Percentiles rank a stretch among this genome's conserved stretches.
Evolutionary conservation across 306 rosid genomes (phyloP).

Genomic region (Neltuma alba): DNA sequence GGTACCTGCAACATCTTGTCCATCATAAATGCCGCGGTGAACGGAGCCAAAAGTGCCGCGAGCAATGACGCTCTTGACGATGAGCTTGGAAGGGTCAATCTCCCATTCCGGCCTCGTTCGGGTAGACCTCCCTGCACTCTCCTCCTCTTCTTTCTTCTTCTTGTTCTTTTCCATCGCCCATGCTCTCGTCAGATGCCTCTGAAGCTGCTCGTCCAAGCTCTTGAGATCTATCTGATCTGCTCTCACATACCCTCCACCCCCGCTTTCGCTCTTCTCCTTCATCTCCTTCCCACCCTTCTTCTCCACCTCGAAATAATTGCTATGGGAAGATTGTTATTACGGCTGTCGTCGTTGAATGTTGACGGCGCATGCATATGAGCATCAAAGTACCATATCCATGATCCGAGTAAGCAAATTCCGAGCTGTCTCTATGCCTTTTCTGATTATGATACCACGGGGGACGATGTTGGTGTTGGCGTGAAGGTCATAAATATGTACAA

Average conservation of each 20-base stretch:
- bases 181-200: slow-evolving; percentile 86
- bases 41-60: slow-evolving; percentile 99
- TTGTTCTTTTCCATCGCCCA: slow-evolving; percentile 96
- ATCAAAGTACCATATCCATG: not conserved
- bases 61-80: slow-evolving; percentile 80
- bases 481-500: slow-evolving; percentile 42
- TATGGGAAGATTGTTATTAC: not conserved
- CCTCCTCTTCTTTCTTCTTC: slow-evolving; percentile 57
- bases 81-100: slow-evolving; percentile 91
- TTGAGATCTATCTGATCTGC: slow-evolving; percentile 99
- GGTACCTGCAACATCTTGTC: slow-evolving; percentile 88
- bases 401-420: slow-evolving; percentile 31
- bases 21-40: slow-evolving; percentile 95
- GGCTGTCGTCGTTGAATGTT: not conserved
- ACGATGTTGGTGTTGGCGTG: slow-evolving; percentile 21
- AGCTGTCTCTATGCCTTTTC: not conserved
- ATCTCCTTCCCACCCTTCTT: slow-evolving; percentile 36
- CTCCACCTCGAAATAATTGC: not conserved
- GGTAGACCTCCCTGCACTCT: slow-evolving; percentile 48
- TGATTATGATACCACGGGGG: slow-evolving; percentile 17
- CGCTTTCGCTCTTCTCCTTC: slow-evolving; percentile 89
- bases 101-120: slow-evolving; percentile 86
- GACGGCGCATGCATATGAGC: not conserved
- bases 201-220: slow-evolving; percentile 97
- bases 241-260: slow-evolving; percentile 82